Conservation (phyloP, 2,329 filamentous ascomycete genomes). For the Monosporascus cannonballus region DNA sequence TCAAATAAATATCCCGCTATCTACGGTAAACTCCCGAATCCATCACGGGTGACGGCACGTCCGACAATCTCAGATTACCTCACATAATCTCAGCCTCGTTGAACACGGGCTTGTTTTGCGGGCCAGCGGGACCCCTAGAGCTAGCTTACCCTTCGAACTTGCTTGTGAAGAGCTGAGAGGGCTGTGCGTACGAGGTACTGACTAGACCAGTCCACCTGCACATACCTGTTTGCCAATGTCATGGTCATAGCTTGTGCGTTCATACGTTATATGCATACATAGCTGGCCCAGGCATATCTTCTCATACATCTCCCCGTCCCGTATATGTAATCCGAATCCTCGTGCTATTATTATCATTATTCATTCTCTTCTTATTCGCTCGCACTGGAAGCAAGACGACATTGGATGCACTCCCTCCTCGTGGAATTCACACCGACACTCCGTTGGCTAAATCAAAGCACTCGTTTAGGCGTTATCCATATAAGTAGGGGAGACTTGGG, state of each 20-base stretch:
- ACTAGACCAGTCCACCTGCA: too few species aligned
- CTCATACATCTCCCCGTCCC: not conserved
- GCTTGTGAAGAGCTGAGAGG: not conserved
- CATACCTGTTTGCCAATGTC: not conserved
- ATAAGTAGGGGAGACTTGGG: not conserved
- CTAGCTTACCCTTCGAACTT: not conserved
- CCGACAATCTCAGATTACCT: not conserved
- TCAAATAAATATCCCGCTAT: not conserved
- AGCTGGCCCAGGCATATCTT: not conserved
- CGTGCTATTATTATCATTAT: not conserved
- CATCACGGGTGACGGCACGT: not conserved
- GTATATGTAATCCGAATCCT: not conserved
- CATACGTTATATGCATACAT: not conserved
- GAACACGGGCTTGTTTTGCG: not conserved
- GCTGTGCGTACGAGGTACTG: too few species aligned
- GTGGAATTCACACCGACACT: not conserved
- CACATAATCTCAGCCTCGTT: not conserved
- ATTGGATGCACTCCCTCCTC: not conserved
- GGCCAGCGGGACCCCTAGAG: too few species aligned
- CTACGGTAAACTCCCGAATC: not conserved
- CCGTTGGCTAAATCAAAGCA: not conserved
- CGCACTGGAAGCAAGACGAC: not conserved
- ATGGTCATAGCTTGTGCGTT: not conserved
- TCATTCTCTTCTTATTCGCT: not conserved
- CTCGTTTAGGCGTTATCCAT: not conserved